phyloP scores from a whole-genome alignment of 306 rosid species.

The Gastrolobium villosum region DNA sequence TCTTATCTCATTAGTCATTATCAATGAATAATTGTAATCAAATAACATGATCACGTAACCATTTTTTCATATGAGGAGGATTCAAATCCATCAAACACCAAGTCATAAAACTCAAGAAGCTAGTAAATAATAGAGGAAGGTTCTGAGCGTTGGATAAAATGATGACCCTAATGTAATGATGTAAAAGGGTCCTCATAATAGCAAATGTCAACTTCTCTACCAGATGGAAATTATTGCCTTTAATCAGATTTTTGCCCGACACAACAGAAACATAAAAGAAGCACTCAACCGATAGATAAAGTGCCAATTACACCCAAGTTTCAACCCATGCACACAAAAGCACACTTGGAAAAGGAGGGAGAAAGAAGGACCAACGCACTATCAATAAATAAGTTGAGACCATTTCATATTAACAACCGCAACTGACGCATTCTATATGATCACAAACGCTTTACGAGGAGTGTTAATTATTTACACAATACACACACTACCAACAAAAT shows the following conservation, averaged over 20 bases:
- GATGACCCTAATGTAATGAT: slow-evolving; percentile 31
- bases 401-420: slow-evolving; percentile 17
- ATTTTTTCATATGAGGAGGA: too few relatives aligned
- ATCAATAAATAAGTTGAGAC: not conserved
- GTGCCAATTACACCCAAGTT: slow-evolving; percentile 14
- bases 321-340: slow-evolving; percentile 14
- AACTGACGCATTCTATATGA: slow-evolving; percentile 11
- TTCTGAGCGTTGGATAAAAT: not conserved
- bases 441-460: not conserved
- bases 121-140: not conserved
- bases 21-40: too few relatives aligned
- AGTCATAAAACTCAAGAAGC: not conserved
- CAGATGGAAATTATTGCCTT: slow-evolving; percentile 36
- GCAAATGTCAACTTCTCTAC: slow-evolving; percentile 46
- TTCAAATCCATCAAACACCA: not conserved
- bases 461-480: not conserved
- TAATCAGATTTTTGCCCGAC: slow-evolving; percentile 35
- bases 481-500: not conserved
- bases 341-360: not conserved
- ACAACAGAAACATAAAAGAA: slow-evolving; percentile 41
- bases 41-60: too few relatives aligned
- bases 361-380: slow-evolving; percentile 32
- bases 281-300: not conserved
- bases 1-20: too few relatives aligned
- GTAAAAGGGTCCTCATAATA: not conserved